Evolutionary conservation across 495 filamentous ascomycete genomes (phyloP), one percentile per base, ranked within the genome.

Genomic region (Penicillium pancosmium): DNA sequence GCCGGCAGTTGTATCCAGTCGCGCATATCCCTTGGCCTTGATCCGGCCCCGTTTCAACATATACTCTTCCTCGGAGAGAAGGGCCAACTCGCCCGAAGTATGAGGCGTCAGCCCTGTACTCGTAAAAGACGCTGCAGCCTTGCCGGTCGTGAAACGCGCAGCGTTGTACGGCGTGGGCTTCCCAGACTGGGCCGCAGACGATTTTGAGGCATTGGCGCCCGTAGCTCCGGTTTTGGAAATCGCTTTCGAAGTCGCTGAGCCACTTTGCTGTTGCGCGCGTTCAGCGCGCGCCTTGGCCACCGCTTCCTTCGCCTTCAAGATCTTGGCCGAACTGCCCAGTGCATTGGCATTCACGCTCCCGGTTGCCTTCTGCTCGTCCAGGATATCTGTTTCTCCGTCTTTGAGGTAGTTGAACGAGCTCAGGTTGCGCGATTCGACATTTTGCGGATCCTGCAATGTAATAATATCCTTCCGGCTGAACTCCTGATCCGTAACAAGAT

Each of bases 371-470:
- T 88, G 82, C 52, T 85, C 83, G 2, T 86, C 87, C 18, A 86
- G 81, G 43, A 91, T 71, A 0, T 85, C 85, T 4, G 80, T 85
- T 54, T 87, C 82, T 10, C 94, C 95, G 50, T 97, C 91, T 64
- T 92, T 84, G 44, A 98, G 71, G 67, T 93, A 93, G 62, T 95
- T 92, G 80, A 97, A 99, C 46, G 88, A 83, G 74, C 86, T 91
- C 56, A 98, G 80, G 66, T 99, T 89, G 66, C 95, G 75, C 49
- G 84, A 84, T 48, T 86, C 87, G 52, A 96, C 80, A 71, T 97
- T 97, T 68, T 97, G 92, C 31, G 94, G 95, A 72, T 99, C 95
- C 71, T 99, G 94, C 6, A 99, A 76, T 1, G 92, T 97, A 69
- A 99, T 93, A 64, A 99, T 93, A 70, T 99, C 94, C 65, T 90